Conservation (phyloP, 495 filamentous ascomycete genomes). For the Pseudotulostoma volvatum region DNA sequence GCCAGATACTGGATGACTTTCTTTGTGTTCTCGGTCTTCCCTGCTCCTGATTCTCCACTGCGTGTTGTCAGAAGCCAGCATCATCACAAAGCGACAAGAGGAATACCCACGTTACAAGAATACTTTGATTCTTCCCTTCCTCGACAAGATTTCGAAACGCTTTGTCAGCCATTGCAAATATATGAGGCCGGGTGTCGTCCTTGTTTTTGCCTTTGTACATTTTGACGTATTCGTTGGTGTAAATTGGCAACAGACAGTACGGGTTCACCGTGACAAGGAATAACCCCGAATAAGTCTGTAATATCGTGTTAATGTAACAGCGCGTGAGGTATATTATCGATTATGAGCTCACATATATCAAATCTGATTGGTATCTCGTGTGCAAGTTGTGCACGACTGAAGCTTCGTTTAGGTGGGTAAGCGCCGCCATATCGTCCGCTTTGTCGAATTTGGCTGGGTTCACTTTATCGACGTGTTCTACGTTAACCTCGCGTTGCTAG, state of each 20-base stretch:
- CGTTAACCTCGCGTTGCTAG: slow-evolving; percentile 72
- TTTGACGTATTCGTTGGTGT: slow-evolving; percentile 89
- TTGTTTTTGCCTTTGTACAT: slow-evolving; percentile 83
- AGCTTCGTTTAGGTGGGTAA: slow-evolving; percentile 94
- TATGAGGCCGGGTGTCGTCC: slow-evolving; percentile 93
- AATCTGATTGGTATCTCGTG: slow-evolving; percentile 79
- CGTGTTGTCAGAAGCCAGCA: no score
- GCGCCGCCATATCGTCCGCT: slow-evolving; percentile 95
- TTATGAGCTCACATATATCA: slow-evolving; percentile 59
- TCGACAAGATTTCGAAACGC: slow-evolving; percentile 92
- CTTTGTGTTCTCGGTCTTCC: slow-evolving; percentile 98
- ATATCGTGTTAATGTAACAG: slow-evolving; percentile 3
- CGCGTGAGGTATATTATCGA: not conserved
- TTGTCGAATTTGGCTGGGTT: slow-evolving; percentile 99
- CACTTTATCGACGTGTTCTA: slow-evolving; percentile 87
- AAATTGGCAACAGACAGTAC: slow-evolving; percentile 87
- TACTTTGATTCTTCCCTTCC: slow-evolving; percentile 91
- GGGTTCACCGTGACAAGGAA: slow-evolving; percentile 97
- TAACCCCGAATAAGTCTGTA: slow-evolving; percentile 82
- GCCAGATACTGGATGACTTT: slow-evolving; percentile 99
- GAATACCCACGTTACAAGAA: slow-evolving; percentile 64
- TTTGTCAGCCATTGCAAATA: slow-evolving; percentile 96
- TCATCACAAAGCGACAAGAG: slow-evolving; percentile 2
- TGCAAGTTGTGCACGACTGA: slow-evolving; percentile 96
- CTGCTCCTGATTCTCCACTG: slow-evolving; percentile 88